phyloP scores from a whole-genome alignment of 148 eudicot genomes.

The Rhododendron ovatum region DNA sequence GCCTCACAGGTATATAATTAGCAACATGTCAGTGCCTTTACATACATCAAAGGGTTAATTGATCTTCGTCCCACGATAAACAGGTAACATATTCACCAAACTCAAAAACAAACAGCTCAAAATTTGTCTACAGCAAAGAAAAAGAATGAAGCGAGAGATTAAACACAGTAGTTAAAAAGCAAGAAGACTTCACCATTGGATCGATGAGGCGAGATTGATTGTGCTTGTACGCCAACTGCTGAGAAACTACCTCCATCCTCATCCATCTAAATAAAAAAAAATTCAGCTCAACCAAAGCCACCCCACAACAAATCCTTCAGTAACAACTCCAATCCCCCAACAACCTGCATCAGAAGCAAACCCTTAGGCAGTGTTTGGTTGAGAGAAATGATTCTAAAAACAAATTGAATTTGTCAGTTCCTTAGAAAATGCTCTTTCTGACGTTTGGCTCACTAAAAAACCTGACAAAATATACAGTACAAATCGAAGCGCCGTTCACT shows the following conservation, averaged over 20 bases:
- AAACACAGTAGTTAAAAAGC: background rate
- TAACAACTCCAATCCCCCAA: background rate
- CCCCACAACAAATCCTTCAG: background rate
- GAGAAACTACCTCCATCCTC: slow-evolving; percentile 16
- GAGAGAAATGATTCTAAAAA: background rate
- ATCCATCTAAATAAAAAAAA: slow-evolving; percentile 6
- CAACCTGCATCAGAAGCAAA: background rate
- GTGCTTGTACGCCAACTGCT: background rate
- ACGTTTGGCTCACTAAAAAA: background rate
- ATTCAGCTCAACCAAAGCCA: background rate
- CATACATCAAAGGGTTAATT: background rate
- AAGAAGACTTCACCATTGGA: slow-evolving; percentile 6
- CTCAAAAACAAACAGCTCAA: background rate
- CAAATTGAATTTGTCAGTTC: background rate
- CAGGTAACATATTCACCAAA: background rate
- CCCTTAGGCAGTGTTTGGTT: background rate
- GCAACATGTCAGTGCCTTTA: background rate
- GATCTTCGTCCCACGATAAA: background rate
- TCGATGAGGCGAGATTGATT: background rate
- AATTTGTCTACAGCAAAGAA: background rate
- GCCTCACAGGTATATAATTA: background rate
- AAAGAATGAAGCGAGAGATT: background rate
- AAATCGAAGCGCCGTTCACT: background rate
- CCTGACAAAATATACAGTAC: background rate
- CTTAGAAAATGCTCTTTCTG: background rate